Conservation (phyloP, 1,139 yeast species). For the Geotrichum macrosporum region DNA sequence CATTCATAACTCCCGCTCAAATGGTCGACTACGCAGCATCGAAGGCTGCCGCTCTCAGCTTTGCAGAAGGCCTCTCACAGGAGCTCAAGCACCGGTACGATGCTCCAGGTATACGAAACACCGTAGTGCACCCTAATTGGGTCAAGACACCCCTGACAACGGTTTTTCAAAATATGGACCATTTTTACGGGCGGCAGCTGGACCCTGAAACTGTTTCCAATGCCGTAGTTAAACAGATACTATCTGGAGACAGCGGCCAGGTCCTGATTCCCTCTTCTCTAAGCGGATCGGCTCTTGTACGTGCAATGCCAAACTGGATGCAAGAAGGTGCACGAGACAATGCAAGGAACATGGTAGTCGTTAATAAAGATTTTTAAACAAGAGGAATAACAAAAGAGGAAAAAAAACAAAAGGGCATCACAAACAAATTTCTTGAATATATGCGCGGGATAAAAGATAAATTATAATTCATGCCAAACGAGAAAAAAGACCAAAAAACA, state of each 20-base stretch:
- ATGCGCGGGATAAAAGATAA: too few relatives aligned
- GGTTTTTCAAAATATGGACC: slow-evolving; percentile 21
- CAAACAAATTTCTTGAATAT: too few relatives aligned
- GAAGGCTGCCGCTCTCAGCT: slow-evolving; percentile 65
- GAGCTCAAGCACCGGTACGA: slow-evolving; percentile 45
- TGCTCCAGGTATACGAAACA: slow-evolving; percentile 23
- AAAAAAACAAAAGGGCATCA: too few relatives aligned
- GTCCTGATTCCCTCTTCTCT: slow-evolving; percentile 20
- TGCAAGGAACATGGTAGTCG: slow-evolving; percentile 16
- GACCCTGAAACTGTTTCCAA: slow-evolving; percentile 22
- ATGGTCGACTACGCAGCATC: slow-evolving; percentile 67
- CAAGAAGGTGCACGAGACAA: slow-evolving; percentile 21
- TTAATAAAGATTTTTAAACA: slow-evolving; percentile 17
- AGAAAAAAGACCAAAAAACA: too few relatives aligned
- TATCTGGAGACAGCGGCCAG: slow-evolving; percentile 21
- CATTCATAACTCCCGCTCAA: slow-evolving; percentile 69
- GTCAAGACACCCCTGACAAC: slow-evolving; percentile 23
- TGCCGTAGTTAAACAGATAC: slow-evolving; percentile 20
- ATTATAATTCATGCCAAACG: too few relatives aligned
- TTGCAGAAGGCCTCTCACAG: slow-evolving; percentile 64
- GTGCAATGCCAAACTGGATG: slow-evolving; percentile 23
- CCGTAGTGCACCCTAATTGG: slow-evolving; percentile 25
- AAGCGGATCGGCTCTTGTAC: slow-evolving; percentile 8
- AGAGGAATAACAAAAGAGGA: too few relatives aligned
- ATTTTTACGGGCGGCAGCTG: slow-evolving; percentile 18